phyloP scores from a whole-genome alignment of 208 protist species.

The Porcisia deanei region DNA sequence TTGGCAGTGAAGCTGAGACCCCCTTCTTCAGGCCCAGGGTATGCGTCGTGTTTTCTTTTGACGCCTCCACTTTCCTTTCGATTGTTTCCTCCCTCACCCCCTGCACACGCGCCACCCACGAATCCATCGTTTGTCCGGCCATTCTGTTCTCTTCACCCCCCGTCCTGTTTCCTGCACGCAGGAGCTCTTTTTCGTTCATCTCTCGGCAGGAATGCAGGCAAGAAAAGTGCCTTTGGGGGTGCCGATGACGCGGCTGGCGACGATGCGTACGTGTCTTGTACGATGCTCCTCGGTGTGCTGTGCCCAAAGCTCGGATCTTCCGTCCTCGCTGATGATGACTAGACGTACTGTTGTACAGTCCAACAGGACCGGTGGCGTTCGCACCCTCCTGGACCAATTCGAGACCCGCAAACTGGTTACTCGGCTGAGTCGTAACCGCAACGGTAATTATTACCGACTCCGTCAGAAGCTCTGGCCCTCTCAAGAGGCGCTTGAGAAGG shows the following conservation, averaged over 20 bases:
- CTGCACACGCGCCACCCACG: no score
- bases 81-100: no score
- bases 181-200: background rate
- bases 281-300: background rate
- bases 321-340: background rate
- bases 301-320: background rate
- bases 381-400: conserved; percentile 72
- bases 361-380: conserved; percentile 31
- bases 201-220: background rate
- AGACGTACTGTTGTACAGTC: conserved; percentile 65
- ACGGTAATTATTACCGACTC: conserved; percentile 83
- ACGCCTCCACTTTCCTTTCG: no score
- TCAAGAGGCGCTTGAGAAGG: conserved; percentile 62
- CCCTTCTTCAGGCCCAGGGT: no score
- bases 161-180: background rate
- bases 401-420: conserved; percentile 37
- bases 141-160: background rate
- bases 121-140: no score
- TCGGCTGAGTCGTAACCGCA: conserved; percentile 52
- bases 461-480: conserved; percentile 82
- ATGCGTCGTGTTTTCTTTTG: no score
- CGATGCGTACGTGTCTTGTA: background rate
- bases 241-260: background rate
- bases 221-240: background rate
- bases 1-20: no score